These are phyloP conservation scores for Elymus sibiricus DNA, from an alignment of 176 grass and related monocot genomes.

Conservation along the genomic window DNA sequence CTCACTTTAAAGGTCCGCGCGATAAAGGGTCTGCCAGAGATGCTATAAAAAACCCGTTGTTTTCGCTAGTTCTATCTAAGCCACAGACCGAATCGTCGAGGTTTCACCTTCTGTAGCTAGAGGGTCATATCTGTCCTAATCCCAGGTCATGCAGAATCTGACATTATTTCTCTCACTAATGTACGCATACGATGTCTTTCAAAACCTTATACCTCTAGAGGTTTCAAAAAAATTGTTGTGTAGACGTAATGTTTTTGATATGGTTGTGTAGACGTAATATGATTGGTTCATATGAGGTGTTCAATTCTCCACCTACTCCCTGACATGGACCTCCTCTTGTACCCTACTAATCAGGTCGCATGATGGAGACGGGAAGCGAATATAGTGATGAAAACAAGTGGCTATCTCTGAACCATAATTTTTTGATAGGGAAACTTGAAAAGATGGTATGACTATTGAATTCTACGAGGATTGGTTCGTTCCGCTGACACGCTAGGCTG, in stretches of 20 bases:
- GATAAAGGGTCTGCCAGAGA: no score
- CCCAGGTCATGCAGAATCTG: constrained; percentile 11
- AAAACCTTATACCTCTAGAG: background rate
- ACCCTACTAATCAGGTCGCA: background rate
- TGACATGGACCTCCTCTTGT: constrained; percentile 40
- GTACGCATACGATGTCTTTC: constrained; percentile 3
- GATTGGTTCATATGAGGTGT: constrained; percentile 9
- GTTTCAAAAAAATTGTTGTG: background rate
- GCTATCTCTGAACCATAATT: background rate
- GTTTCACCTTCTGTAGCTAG: background rate
- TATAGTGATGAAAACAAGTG: background rate
- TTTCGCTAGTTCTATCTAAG: background rate
- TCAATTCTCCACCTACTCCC: constrained; percentile 53
- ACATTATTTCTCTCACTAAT: background rate
- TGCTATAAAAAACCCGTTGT: no score
- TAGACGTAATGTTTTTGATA: no score
- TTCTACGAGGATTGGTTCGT: constrained; percentile 1
- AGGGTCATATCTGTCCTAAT: background rate
- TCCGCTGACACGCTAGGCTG: constrained; percentile 25
- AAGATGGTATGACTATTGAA: background rate
- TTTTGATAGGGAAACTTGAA: constrained; percentile 5
- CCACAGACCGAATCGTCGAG: constrained; percentile 18
- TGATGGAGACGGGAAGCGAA: constrained; percentile 7
- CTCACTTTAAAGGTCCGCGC: no score
- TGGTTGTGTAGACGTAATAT: no score